Base-by-base conservation (phyloP, 768 basidiomycete species). In the Mycena galopus region DNA sequence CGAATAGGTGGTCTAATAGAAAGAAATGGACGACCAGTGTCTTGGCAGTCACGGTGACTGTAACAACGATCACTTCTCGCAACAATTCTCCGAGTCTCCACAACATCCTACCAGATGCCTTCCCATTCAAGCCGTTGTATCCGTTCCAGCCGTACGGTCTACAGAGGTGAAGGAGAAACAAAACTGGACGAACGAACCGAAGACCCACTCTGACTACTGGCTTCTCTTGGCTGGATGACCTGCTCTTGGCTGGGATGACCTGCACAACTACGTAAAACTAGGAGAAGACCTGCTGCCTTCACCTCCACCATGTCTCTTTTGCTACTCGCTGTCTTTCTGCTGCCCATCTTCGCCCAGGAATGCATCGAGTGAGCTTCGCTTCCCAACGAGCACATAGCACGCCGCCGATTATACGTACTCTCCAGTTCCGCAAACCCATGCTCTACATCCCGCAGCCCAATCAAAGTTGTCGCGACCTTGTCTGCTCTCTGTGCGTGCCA, bases 391-490 rank as follows among this genome's bases (percentile, higher is more conserved):
- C 25, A 32, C 63, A 27, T 16, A 17, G 23, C 33, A 32, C 21
- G 12, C 23, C 17, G 11, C 27, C 60, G 29, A 62, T 30, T 29
- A 8, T 30, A 44, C 14, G 5, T 35, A 51, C 25, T 37, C 25
- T 37, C 37, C 39, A 62, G 61, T n/a, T 47, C 61, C 25, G 50
- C 23, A 9, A 12, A 16, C 14, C n/a, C 32, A 7, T 65, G 50
- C 23, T 25, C 50, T 11, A 25, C 63, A 5, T 32, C 50, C 35
- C 19, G 25, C 23, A 64, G n/a, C 25, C 63, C 63, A 25, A 30
- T 65, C 63, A 65, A 27, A 21, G 50, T 65, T 8, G 53, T 65
- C 23, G 63, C 23, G 32, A 51, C 63, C 32, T 65, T 65, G 23
- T 65, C 32, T 14, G 50, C 30, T 12, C 47, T 65, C 33, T 10